Percentiles rank a stretch among this genome's conserved stretches.
phyloP scores from a whole-genome alignment of 495 filamentous ascomycete genomes.

The Aspergillus kassunensis region DNA sequence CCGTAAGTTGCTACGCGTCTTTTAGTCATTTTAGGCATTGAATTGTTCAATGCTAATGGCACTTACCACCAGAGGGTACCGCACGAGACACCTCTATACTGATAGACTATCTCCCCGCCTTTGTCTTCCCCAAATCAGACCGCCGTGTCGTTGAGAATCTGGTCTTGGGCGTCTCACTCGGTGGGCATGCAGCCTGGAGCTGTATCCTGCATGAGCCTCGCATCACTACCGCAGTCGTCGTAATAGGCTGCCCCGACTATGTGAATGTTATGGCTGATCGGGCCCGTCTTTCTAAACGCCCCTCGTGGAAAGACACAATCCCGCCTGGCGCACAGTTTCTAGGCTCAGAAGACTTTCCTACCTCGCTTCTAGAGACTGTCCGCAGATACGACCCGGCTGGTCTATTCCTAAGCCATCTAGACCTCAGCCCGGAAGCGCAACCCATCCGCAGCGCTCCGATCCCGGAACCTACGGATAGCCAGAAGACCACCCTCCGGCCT shows the following conservation, averaged over 20 bases:
- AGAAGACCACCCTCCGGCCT: conserved; percentile 38
- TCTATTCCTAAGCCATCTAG: conserved; percentile 54
- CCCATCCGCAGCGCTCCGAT: conserved; percentile 34
- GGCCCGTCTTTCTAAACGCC: conserved; percentile 65
- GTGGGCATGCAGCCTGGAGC: conserved; percentile 87
- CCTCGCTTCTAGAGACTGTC: conserved; percentile 57
- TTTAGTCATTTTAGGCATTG: neutral
- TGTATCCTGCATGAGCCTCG: conserved; percentile 72
- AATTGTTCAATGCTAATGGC: neutral
- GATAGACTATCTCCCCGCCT: conserved; percentile 71
- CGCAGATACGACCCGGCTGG: conserved; percentile 65
- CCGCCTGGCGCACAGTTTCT: conserved; percentile 62
- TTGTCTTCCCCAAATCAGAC: conserved; percentile 57
- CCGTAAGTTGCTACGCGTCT: conserved; percentile 34
- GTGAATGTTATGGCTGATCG: conserved; percentile 73
- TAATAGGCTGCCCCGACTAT: conserved; percentile 91
- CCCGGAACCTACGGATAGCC: conserved; percentile 42
- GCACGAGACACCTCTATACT: conserved; percentile 66
- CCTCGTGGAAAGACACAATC: conserved; percentile 51
- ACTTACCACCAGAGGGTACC: conserved; percentile 55
- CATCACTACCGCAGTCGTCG: conserved; percentile 66
- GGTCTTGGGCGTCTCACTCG: conserved; percentile 77
- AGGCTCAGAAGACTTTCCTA: conserved; percentile 72
- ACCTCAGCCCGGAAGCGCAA: conserved; percentile 23
- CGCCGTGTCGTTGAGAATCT: conserved; percentile 63